Evolutionary conservation across 805 yeast genomes (phyloP), one percentile per base, ranked within the genome.

Genomic region (Metschnikowia henanensis): DNA sequence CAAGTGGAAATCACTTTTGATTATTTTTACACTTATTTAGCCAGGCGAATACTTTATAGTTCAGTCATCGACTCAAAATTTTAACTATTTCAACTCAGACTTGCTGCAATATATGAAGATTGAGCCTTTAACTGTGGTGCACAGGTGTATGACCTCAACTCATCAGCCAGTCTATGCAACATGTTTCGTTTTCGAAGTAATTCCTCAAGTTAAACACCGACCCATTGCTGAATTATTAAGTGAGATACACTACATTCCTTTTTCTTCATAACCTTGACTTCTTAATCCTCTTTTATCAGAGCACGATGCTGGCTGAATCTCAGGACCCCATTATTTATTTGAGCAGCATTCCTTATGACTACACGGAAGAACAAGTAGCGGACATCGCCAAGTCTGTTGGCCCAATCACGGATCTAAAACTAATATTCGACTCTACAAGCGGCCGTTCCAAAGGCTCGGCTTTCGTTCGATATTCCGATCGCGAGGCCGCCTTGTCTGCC

Each of bases 401-500:
- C 1, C 96, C 97, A 0, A 92, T 92, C 2, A 76, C 78, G 20
- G 80, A 78, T 43, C 69, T 88, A 46, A 83, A 84, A 59, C 75
- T 92, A 58, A 75, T 88, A 62, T 88, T 91, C 60, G 97, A 92
- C 61, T 83, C 87, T 34, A 83, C 82, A 42, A 90, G 96, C 0
- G 97, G 97, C 2, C 83, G 82, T 58, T 87, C 96, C 7, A 89
- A 85, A 62, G 97, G 97, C 2, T 87, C 82, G 58, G 96, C 96
- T 4, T 87, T 87, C 56, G 84, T 92, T 15, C 91, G 86, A 55
- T 92, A 86, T 61, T 77, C 75, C 37, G 95, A 92, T 61, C 69
- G 78, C 10, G 96, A 87, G 55, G 86, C 96, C 0, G 96, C 97
- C 5, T 81, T 87, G 2, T 82, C 92, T 16, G 97, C 98, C 0